phyloP scores from a whole-genome alignment of 768 basidiomycete genomes.

The Collybia mongolica region DNA sequence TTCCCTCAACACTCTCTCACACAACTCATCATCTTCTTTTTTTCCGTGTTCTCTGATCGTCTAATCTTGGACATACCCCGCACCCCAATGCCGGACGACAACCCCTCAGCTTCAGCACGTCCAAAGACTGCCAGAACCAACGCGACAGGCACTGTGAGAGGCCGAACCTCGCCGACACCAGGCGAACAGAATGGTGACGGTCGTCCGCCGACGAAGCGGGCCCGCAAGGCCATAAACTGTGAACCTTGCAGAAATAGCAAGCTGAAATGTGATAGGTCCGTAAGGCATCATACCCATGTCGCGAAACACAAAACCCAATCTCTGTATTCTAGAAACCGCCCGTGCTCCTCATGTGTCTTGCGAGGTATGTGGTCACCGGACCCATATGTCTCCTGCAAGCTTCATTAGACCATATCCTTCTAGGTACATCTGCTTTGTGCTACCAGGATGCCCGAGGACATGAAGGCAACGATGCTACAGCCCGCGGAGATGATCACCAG shows the following conservation, averaged over 20 bases:
- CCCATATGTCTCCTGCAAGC: neutral
- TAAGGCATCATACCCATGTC: constrained; percentile 9
- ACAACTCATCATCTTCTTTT: constrained; percentile 10
- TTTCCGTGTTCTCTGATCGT: constrained; percentile 6
- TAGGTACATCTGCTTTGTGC: constrained; percentile 79
- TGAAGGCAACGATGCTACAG: constrained; percentile 48
- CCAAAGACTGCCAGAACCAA: constrained; percentile 39
- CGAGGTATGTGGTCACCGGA: constrained; percentile 51
- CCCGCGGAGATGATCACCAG: constrained; percentile 64
- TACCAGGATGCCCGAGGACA: constrained; percentile 74
- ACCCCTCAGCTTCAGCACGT: constrained; percentile 33
- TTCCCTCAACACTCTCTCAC: constrained; percentile 1
- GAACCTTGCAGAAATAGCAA: constrained; percentile 87
- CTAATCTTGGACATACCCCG: constrained; percentile 7
- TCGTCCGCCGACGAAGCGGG: constrained; percentile 75
- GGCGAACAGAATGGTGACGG: constrained; percentile 50
- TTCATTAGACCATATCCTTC: constrained; percentile 8
- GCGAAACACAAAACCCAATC: constrained; percentile 10
- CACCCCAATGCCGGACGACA: constrained; percentile 38
- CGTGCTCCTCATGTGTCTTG: constrained; percentile 86
- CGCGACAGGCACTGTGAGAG: constrained; percentile 44
- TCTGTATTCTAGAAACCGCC: constrained; percentile 59
- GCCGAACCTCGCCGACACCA: constrained; percentile 47
- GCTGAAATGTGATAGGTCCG: constrained; percentile 84
- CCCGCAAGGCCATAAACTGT: constrained; percentile 86